phyloP scores from a whole-genome alignment of 2,329 filamentous ascomycete species.

The Neurospora sp. region DNA sequence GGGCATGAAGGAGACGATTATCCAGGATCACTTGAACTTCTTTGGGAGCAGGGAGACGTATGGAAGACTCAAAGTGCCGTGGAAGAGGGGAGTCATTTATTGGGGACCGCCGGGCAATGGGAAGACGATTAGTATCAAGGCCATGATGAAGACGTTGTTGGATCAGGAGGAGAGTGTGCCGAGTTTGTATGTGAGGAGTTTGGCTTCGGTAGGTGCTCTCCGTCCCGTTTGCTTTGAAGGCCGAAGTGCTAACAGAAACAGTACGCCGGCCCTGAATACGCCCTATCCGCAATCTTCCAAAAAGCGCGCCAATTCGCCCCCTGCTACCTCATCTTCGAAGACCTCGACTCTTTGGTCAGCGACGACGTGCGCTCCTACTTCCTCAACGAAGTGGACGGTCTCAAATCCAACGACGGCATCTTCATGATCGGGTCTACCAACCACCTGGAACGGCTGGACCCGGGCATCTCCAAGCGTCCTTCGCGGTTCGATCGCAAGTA shows the following conservation, averaged over 20 bases:
- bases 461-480: slow-evolving; percentile 56
- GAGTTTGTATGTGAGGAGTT: slow-evolving; percentile 51
- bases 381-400: slow-evolving; percentile 62
- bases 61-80: slow-evolving; percentile 51
- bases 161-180: slow-evolving; percentile 42
- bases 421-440: slow-evolving; percentile 61
- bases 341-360: slow-evolving; percentile 57
- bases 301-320: slow-evolving; percentile 55
- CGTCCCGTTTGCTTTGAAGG: no score
- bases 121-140: slow-evolving; percentile 63
- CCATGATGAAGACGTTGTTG: slow-evolving; percentile 56
- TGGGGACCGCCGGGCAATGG: slow-evolving; percentile 56
- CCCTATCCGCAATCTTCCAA: slow-evolving; percentile 43
- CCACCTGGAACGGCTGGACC: slow-evolving; percentile 55
- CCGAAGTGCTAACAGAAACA: slow-evolving; percentile 11
- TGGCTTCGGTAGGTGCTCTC: slow-evolving; percentile 24
- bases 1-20: slow-evolving; percentile 53
- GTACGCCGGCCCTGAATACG: slow-evolving; percentile 46
- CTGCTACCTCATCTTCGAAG: slow-evolving; percentile 63
- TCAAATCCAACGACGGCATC: slow-evolving; percentile 61
- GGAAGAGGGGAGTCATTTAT: slow-evolving; percentile 63
- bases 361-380: slow-evolving; percentile 56
- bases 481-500: slow-evolving; percentile 60
- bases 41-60: slow-evolving; percentile 52
- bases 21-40: slow-evolving; percentile 55